These are phyloP conservation scores for Penicillium aurantiogriseum DNA, from an alignment of 2,329 filamentous ascomycete species.

Conservation along the genomic window DNA sequence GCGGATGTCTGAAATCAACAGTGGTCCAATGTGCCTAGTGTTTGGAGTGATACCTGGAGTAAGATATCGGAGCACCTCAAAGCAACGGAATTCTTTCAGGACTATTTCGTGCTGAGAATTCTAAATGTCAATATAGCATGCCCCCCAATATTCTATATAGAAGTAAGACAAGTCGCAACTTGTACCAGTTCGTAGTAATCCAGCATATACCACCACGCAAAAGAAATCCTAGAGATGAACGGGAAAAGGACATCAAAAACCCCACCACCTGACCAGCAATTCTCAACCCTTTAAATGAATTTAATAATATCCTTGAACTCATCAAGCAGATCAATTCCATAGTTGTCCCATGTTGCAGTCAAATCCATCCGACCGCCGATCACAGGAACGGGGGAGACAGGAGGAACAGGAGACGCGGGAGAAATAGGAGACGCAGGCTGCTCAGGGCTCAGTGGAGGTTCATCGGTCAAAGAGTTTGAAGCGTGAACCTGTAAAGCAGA, in stretches of 20 bases:
- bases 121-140: background rate
- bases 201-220: background rate
- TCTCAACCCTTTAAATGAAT: slow-evolving; percentile 17
- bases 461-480: background rate
- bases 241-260: background rate
- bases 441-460: background rate
- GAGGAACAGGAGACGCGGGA: background rate
- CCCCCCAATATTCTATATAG: background rate
- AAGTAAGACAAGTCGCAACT: background rate
- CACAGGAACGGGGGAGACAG: background rate
- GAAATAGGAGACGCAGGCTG: background rate
- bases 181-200: background rate
- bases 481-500: background rate
- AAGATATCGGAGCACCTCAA: background rate
- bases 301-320: slow-evolving; percentile 44
- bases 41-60: background rate
- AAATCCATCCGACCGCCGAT: background rate
- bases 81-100: background rate
- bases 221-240: background rate
- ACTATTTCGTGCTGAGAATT: background rate
- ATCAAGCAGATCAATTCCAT: slow-evolving; percentile 39
- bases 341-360: slow-evolving; percentile 33
- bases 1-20: background rate
- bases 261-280: background rate
- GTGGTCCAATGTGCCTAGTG: background rate